Evolutionary conservation across 306 rosid species (phyloP), one percentile per base, ranked within the genome.

Genomic region (Coriaria nepalensis): DNA sequence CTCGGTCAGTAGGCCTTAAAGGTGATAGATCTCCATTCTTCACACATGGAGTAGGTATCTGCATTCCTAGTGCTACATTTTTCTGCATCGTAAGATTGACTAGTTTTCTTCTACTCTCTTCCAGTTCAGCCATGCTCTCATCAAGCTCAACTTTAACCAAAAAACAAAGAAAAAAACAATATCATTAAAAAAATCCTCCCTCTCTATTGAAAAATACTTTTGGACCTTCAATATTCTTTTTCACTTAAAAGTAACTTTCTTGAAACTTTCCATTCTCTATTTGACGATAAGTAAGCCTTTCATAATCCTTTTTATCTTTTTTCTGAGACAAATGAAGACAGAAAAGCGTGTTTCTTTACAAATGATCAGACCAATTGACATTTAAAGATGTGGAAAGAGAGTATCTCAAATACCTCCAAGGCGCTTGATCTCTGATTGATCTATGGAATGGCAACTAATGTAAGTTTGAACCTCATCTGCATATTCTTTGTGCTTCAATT

Each of bases 21-120:
- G 95, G 95, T 40, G 98, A 79, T 69, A 81, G 37, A 45, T 65
- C 72, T 68, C 98, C 98, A 66, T 90, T 90, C 54, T 57, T 63
- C 10, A 66, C 71, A 43, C 74, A 77, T 13, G 75, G 37, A 50
- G 56, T 59, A 40, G 78, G 81, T 33, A 64, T 68, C 49, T 62
- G 78, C 62, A 55, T 60, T 58, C 72, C 85, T 49, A 71, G 47
- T 10, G 75, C 76, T 12, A 70, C 72, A 50, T 90, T 92, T 70
- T 81, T 90, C 70, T 79, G 92, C 98, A 81, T 81, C 78, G 70
- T 71, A 36, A 85, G 74, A 79, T 74, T 90, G 66, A 83, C 79
- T 53, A 90, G 72, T 71, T 81, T 90, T 72, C 95, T 77, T 69
- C 98, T 71, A 59, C 83, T 70, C 68, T 81, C 94, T 68, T 90